Evolutionary conservation across 2,329 filamentous ascomycete species (phyloP).

Genomic region (Colletotrichum shisoi): DNA sequence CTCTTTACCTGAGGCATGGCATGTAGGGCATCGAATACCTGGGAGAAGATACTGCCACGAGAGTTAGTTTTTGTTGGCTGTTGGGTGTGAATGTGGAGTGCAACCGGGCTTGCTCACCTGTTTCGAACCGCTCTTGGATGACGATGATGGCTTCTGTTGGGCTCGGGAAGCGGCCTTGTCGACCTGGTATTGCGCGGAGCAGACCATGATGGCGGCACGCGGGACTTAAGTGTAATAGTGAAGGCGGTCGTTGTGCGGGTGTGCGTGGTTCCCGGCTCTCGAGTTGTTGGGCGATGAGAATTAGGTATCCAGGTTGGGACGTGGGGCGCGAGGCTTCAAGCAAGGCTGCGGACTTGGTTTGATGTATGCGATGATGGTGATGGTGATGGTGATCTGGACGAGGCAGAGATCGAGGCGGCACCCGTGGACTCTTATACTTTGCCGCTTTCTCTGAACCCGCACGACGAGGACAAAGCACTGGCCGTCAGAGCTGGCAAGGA

Average conservation of each 20-base stretch:
- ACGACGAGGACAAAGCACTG: conserved; percentile 36
- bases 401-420: conserved; percentile 28
- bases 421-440: conserved; percentile 39
- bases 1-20: conserved; percentile 58
- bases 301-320: conserved; percentile 1
- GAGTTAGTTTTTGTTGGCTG: conserved; percentile 16
- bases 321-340: no score
- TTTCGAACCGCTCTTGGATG: conserved; percentile 33
- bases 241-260: conserved; percentile 6
- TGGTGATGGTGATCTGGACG: conserved; percentile 31
- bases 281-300: neutral
- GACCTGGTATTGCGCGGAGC: conserved; percentile 30
- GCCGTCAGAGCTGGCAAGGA: conserved; percentile 30
- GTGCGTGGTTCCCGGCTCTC: neutral
- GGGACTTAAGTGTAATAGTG: neutral
- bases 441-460: conserved; percentile 25
- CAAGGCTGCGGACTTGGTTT: neutral
- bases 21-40: conserved; percentile 62
- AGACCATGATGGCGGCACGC: conserved; percentile 28
- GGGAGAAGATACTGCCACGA: conserved; percentile 51
- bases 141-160: conserved; percentile 30
- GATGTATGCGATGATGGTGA: conserved; percentile 29
- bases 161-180: conserved; percentile 29
- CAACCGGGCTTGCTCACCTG: conserved; percentile 22
- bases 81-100: conserved; percentile 13